Evolutionary conservation across 2,329 filamentous ascomycete species (phyloP).

Genomic region (Chrysoporthe deuterocubensis): DNA sequence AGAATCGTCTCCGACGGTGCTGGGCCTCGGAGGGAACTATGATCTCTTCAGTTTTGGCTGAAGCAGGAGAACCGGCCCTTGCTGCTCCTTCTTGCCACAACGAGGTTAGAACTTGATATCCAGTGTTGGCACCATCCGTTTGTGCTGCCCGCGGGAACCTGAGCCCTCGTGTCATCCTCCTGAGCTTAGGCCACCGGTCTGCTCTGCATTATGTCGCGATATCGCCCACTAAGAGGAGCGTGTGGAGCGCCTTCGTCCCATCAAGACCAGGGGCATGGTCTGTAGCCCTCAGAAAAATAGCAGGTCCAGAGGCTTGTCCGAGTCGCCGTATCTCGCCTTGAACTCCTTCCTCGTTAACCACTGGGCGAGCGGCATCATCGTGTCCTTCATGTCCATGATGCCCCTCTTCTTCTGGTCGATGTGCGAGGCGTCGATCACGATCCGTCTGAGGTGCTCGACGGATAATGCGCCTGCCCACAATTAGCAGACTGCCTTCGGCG

Average conservation of each 20-base stretch:
- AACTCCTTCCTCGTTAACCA: conserved; percentile 75
- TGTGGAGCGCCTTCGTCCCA: neutral
- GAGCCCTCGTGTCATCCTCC: neutral
- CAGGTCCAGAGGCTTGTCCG: conserved; percentile 62
- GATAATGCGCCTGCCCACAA: conserved; percentile 21
- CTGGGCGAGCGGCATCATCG: conserved; percentile 76
- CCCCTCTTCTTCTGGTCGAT: conserved; percentile 95
- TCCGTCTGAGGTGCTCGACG: conserved; percentile 27
- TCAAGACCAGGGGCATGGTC: neutral
- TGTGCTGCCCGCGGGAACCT: neutral
- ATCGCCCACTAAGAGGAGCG: neutral
- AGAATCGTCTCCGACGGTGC: neutral
- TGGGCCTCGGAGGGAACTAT: neutral
- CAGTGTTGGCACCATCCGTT: neutral
- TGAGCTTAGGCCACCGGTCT: neutral
- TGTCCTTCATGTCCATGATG: conserved; percentile 94
- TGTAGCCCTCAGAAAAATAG: conserved; percentile 62
- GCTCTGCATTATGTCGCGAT: neutral
- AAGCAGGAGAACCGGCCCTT: too few species aligned
- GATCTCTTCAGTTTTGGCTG: too few species aligned
- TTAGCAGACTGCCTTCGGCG: neutral
- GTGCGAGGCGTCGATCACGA: conserved; percentile 73
- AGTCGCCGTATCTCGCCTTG: conserved; percentile 67
- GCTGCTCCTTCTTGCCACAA: neutral
- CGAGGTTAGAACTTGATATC: neutral